These are phyloP conservation scores for Yamadazyma dushanensis DNA, from an alignment of 1,139 yeast species.

Conservation along the genomic window DNA sequence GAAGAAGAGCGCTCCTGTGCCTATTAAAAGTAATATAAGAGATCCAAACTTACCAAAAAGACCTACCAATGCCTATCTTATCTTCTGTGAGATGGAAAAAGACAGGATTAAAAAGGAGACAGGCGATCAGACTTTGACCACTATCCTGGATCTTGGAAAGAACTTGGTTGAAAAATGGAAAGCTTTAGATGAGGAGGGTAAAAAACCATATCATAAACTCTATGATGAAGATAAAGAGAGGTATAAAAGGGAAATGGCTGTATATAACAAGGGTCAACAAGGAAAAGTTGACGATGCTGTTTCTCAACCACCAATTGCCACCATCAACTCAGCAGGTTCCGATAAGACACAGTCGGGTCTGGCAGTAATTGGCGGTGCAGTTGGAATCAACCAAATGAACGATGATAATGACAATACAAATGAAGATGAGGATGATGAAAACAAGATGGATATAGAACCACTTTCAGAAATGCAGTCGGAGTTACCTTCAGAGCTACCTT, in stretches of 20 bases:
- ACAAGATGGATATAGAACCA: slow-evolving; percentile 5
- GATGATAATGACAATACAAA: slow-evolving; percentile 12
- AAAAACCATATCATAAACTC: slow-evolving; percentile 72
- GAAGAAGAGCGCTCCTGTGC: slow-evolving; percentile 16
- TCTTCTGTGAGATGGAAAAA: slow-evolving; percentile 85
- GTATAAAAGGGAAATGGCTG: slow-evolving; percentile 71
- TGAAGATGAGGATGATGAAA: slow-evolving; percentile 10
- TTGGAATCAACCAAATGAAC: slow-evolving; percentile 6
- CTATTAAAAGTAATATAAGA: slow-evolving; percentile 34
- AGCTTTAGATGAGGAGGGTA: slow-evolving; percentile 62
- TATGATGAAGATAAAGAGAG: slow-evolving; percentile 81
- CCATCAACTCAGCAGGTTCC: background rate
- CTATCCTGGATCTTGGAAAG: slow-evolving; percentile 42
- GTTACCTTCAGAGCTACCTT: slow-evolving; percentile 7
- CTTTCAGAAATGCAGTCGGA: slow-evolving; percentile 8
- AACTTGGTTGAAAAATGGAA: slow-evolving; percentile 90
- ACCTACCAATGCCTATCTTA: slow-evolving; percentile 86
- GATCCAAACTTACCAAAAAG: slow-evolving; percentile 87
- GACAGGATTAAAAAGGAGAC: slow-evolving; percentile 56
- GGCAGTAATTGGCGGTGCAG: slow-evolving; percentile 9
- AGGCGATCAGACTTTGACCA: slow-evolving; percentile 14
- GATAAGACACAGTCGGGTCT: slow-evolving; percentile 1
- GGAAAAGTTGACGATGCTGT: slow-evolving; percentile 7
- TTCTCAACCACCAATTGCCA: background rate
- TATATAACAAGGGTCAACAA: slow-evolving; percentile 48